Evolutionary conservation across 1,284 basidiomycete genomes (phyloP).

Genomic region (Sphagnurus paluster): DNA sequence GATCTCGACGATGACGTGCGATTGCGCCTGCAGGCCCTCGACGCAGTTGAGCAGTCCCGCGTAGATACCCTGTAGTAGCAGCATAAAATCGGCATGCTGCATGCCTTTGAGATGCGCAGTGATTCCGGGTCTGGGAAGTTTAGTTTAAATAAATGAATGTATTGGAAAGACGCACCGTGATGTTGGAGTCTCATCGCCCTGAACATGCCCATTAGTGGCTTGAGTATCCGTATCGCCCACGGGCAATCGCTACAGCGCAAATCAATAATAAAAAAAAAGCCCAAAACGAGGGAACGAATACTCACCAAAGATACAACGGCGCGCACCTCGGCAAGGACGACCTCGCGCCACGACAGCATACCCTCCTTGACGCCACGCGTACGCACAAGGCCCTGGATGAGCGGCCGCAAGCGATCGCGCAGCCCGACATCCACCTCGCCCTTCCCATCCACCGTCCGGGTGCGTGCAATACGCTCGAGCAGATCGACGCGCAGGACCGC

Average conservation of each 20-base stretch:
- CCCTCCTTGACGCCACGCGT: conserved; percentile 76
- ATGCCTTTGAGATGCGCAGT: conserved; percentile 65
- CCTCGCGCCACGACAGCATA: conserved; percentile 75
- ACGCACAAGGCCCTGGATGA: conserved; percentile 74
- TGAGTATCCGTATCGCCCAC: conserved; percentile 52
- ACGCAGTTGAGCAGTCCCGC: conserved; percentile 67
- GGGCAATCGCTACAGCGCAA: conserved; percentile 51
- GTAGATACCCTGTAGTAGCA: conserved; percentile 65
- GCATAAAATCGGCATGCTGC: conserved; percentile 70
- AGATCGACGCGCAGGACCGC: conserved; percentile 72
- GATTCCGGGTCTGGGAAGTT: conserved; percentile 29
- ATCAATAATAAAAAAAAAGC: neutral
- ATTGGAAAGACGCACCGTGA: conserved; percentile 6
- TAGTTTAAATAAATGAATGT: conserved; percentile 33
- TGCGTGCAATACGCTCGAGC: conserved; percentile 46
- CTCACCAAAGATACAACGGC: conserved; percentile 50
- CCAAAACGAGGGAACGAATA: conserved; percentile 5
- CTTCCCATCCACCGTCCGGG: conserved; percentile 26
- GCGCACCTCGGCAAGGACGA: conserved; percentile 67
- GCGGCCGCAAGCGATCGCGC: conserved; percentile 64
- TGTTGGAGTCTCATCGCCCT: neutral
- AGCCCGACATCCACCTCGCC: conserved; percentile 37
- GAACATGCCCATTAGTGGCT: neutral
- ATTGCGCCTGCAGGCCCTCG: conserved; percentile 72
- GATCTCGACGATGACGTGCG: conserved; percentile 60